Percentiles rank a stretch among this genome's conserved stretches.
Evolutionary conservation across 192 early-diverging fungal species (phyloP).

Genomic region (Globomyces pollinis-pini): DNA sequence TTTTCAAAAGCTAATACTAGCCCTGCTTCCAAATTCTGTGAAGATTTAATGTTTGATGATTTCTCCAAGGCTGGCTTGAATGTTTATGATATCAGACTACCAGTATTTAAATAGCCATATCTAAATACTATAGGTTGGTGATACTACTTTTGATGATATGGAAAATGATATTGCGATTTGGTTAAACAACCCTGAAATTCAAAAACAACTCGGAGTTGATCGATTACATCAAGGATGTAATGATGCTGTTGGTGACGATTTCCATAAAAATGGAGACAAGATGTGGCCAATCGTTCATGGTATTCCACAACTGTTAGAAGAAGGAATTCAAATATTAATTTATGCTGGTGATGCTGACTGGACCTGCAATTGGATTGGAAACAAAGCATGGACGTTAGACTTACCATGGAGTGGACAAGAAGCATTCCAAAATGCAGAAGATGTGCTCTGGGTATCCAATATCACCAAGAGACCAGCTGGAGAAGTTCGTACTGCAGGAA

Average conservation of each 20-base stretch:
- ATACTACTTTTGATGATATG: constrained; percentile 29
- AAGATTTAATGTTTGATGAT: constrained; percentile 66
- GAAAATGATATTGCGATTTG: constrained; percentile 71
- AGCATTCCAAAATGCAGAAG: constrained; percentile 59
- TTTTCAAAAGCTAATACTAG: constrained; percentile 8
- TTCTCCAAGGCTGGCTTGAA: constrained; percentile 76
- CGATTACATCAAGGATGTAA: constrained; percentile 73
- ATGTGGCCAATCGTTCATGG: constrained; percentile 72
- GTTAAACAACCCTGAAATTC: constrained; percentile 70
- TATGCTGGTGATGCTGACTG: constrained; percentile 93
- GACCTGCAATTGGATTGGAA: constrained; percentile 85
- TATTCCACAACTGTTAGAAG: constrained; percentile 58
- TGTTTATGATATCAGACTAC: constrained; percentile 10
- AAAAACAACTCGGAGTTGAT: constrained; percentile 69
- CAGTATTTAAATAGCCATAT: no score
- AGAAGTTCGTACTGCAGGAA: constrained; percentile 60
- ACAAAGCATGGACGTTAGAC: constrained; percentile 83
- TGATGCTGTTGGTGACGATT: constrained; percentile 70
- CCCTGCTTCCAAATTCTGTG: constrained; percentile 79
- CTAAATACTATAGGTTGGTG: no score
- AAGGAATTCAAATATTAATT: constrained; percentile 73
- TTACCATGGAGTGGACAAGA: constrained; percentile 75
- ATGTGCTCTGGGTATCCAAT: constrained; percentile 61
- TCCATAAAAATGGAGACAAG: constrained; percentile 80
- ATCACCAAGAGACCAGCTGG: constrained; percentile 46